Evolutionary conservation across 2,329 filamentous ascomycete species (phyloP).

Genomic region (Ophiostoma populinum): DNA sequence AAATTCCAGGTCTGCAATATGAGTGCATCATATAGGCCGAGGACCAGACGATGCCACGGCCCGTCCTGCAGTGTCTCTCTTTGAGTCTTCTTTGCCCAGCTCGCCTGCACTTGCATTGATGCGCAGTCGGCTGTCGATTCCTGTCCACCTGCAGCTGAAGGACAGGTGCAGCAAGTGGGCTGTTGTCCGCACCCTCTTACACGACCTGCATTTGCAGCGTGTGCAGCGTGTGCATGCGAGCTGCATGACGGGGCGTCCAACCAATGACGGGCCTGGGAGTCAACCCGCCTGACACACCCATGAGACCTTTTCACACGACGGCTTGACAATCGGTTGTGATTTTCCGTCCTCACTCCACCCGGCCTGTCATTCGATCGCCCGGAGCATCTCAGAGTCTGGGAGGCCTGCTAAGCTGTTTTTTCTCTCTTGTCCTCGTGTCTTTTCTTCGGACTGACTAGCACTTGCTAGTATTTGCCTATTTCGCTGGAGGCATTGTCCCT

Average conservation of each 20-base stretch:
- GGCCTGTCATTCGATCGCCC: no score
- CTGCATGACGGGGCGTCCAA: slow-evolving; percentile 3
- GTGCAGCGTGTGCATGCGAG: slow-evolving; percentile 1
- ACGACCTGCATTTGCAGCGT: slow-evolving; percentile 6
- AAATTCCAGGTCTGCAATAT: no score
- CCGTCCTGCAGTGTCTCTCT: neutral
- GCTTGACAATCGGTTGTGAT: no score
- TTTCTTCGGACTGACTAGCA: no score
- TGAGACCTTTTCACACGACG: neutral
- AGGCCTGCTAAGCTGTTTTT: no score
- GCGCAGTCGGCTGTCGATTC: neutral
- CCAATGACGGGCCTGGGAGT: slow-evolving; percentile 10
- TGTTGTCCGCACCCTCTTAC: slow-evolving; percentile 8
- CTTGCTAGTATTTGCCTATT: no score
- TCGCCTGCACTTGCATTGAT: slow-evolving; percentile 4
- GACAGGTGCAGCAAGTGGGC: slow-evolving; percentile 5
- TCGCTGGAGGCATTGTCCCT: no score
- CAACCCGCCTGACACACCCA: slow-evolving; percentile 13
- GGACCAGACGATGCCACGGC: no score
- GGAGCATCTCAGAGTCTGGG: no score
- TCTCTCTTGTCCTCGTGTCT: no score
- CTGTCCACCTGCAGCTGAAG: slow-evolving; percentile 8
- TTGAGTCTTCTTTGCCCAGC: neutral
- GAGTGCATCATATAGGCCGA: no score
- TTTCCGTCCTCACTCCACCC: no score